Base-by-base conservation (phyloP, 768 basidiomycete species). In the Chalciporus pseudorubinellus region DNA sequence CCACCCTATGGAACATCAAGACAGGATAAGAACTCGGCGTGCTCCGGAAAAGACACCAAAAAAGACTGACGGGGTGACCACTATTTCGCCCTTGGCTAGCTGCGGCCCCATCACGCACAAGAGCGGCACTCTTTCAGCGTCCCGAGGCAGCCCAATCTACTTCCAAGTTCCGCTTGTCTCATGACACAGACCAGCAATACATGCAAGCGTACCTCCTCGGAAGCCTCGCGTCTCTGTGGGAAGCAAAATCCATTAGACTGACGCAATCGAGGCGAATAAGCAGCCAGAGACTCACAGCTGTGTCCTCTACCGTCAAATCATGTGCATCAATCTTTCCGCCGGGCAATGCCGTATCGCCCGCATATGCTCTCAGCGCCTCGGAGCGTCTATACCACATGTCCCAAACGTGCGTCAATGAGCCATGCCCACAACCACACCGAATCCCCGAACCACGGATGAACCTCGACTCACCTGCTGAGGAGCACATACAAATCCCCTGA, bases 261-360 rank as follows among this genome's bases (percentile, higher is more conserved):
- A 20, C 11, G 19, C 13, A 39, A 14, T n/a, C 5, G 13, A 5
- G 9, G 43, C 10, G 28, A 11, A 18, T 19, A 14, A 19, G 10
- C 28, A 50, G 34, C 2, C 12, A 16, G 34, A 41, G 24, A 44
- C 53, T 44, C 65, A 92, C 91, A 18, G 92, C 92, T 3, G 92
- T 85, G 53, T 88, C 87, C 61, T 94, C 93, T 3, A 84, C 72
- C 36, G 79, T 82, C 55, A 60, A 65, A 64, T 95, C 92, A 36
- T 71, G 74, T 2, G 73, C 72, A 14, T 95, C 92, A 7, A 85
- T 77, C 63, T 85, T 91, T 0, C 93, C 92, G 6, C 93, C 92
- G 0, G 92, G 93, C 5, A 95, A 70, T 1, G 90, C 87, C 0
- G 93, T 95, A 64, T 95, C 93, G 0, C 90, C 90, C 1, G 92